These are phyloP conservation scores for Ganoderma leucocontextum DNA, from an alignment of 1,284 basidiomycete species.

Conservation along the genomic window DNA sequence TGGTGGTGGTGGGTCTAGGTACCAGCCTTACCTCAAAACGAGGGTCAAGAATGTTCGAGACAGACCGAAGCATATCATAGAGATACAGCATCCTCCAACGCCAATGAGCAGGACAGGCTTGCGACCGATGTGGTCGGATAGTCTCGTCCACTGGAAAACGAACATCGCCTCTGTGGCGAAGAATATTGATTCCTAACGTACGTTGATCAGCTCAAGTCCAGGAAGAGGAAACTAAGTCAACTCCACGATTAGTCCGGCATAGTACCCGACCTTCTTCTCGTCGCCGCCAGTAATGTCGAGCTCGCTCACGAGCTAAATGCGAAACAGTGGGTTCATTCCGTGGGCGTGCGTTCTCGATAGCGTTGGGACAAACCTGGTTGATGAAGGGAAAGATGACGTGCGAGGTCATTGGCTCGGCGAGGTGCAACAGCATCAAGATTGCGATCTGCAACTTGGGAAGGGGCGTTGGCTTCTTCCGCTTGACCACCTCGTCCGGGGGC, in stretches of 20 bases:
- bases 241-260: constrained; percentile 64
- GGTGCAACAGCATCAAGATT: constrained; percentile 54
- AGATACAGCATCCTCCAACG: constrained; percentile 56
- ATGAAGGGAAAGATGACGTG: constrained; percentile 68
- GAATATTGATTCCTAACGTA: constrained; percentile 58
- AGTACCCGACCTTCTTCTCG: constrained; percentile 66
- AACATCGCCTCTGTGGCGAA: constrained; percentile 63
- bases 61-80: constrained; percentile 63
- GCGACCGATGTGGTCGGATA: constrained; percentile 65
- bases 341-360: no score
- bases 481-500: background rate
- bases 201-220: background rate
- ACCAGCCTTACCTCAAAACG: constrained; percentile 42
- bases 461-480: constrained; percentile 46
- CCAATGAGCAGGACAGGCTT: constrained; percentile 63
- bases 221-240: constrained; percentile 14
- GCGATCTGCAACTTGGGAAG: constrained; percentile 63
- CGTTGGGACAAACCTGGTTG: constrained; percentile 53
- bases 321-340: no score
- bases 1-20: no score
- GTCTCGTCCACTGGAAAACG: constrained; percentile 65
- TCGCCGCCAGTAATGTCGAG: constrained; percentile 60
- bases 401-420: constrained; percentile 61
- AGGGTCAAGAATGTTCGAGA: constrained; percentile 53
- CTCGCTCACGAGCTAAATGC: constrained; percentile 56